Evolutionary conservation across 352 stramenopile species (phyloP).

Genomic region (Phytophthora brassicae): DNA sequence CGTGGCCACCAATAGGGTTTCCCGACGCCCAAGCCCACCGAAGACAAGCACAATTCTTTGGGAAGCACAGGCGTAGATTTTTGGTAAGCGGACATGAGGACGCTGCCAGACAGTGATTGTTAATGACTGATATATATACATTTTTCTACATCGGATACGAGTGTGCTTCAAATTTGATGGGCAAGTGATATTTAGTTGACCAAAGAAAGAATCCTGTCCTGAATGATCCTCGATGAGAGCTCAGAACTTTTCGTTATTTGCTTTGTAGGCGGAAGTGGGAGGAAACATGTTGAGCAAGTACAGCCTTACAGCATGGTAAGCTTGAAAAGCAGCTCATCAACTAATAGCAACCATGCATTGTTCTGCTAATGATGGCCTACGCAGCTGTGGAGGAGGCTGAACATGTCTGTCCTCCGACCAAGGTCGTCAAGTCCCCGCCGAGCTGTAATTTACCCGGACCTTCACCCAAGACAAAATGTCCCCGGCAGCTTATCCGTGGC

Average conservation of each 20-base stretch:
- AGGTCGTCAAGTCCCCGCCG: slow-evolving; percentile 25
- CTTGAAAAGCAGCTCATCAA: too few relatives aligned
- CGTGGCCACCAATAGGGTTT: slow-evolving; percentile 19
- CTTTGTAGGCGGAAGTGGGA: too few relatives aligned
- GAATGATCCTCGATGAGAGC: too few relatives aligned
- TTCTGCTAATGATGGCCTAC: slow-evolving; percentile 5
- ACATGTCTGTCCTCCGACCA: slow-evolving; percentile 23
- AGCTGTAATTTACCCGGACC: slow-evolving; percentile 9
- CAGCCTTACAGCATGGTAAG: too few relatives aligned
- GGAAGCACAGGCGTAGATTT: slow-evolving; percentile 52
- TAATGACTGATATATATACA: neutral
- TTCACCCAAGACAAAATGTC: slow-evolving; percentile 4
- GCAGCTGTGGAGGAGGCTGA: slow-evolving; percentile 22
- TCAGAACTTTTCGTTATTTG: too few relatives aligned
- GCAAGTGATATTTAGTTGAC: too few relatives aligned
- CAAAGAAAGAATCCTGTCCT: too few relatives aligned
- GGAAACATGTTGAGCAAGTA: too few relatives aligned
- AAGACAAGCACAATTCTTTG: slow-evolving; percentile 39
- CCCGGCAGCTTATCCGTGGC: slow-evolving; percentile 25
- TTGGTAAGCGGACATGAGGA: too few relatives aligned
- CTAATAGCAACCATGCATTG: slow-evolving; percentile 25
- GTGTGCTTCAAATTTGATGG: too few relatives aligned
- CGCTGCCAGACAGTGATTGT: neutral
- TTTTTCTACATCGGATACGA: neutral
- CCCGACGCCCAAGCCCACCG: slow-evolving; percentile 5